phyloP scores from a whole-genome alignment of 768 basidiomycete genomes.

The Suillus cothurnatus region DNA sequence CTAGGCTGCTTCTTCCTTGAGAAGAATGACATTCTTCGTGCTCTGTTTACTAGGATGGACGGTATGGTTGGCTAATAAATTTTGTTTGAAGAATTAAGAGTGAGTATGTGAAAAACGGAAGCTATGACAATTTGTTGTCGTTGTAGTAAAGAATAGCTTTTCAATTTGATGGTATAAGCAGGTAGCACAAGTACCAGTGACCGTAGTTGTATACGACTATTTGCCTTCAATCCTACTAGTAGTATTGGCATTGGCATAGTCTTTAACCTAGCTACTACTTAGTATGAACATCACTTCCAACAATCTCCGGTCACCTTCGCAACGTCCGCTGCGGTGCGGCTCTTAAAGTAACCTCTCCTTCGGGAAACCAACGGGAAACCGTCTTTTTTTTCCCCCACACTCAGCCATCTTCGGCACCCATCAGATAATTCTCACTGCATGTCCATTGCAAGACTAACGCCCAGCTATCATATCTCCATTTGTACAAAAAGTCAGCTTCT shows the following conservation, averaged over 20 bases:
- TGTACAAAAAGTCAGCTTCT: slow-evolving; percentile 7
- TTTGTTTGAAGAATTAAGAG: slow-evolving; percentile 8
- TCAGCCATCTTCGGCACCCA: background rate
- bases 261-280: background rate
- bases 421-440: background rate
- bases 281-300: background rate
- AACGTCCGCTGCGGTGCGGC: background rate
- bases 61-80: slow-evolving; percentile 55
- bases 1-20: slow-evolving; percentile 79
- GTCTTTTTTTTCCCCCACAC: slow-evolving; percentile 1
- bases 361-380: background rate
- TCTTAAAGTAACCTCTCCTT: background rate
- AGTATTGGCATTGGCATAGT: too few relatives aligned
- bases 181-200: too few relatives aligned
- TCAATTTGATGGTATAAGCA: too few relatives aligned
- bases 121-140: background rate
- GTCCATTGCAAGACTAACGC: background rate
- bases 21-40: slow-evolving; percentile 93
- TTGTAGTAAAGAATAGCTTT: background rate
- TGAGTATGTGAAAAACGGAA: background rate
- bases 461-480: background rate
- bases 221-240: background rate
- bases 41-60: slow-evolving; percentile 61
- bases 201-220: slow-evolving; percentile 1
- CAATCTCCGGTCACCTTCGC: slow-evolving; percentile 1